Percentiles rank a stretch among this genome's conserved stretches.
Conservation (phyloP, 768 basidiomycete species). For the Trametes elegans region DNA sequence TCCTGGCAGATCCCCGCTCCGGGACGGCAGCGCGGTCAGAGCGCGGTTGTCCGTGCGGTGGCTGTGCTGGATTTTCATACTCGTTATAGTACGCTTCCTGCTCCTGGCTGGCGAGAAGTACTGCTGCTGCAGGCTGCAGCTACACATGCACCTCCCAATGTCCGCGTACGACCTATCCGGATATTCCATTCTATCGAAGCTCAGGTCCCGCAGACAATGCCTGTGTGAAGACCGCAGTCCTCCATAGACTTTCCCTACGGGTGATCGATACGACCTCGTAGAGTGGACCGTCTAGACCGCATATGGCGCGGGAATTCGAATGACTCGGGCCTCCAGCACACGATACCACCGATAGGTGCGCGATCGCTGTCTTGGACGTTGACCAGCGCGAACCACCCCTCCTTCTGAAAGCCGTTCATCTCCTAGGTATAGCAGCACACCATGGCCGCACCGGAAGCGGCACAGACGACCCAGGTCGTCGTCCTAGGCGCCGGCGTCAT, state of each 20-base stretch:
- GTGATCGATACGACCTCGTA: too few species aligned
- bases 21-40: not conserved
- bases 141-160: not conserved
- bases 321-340: not conserved
- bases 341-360: not conserved
- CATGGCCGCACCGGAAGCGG: not conserved
- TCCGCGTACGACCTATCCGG: too few species aligned
- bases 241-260: too few species aligned
- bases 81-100: not conserved
- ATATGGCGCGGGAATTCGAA: too few species aligned
- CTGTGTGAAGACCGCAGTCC: too few species aligned
- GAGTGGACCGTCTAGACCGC: too few species aligned
- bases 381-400: not conserved
- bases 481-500: constrained; percentile 45
- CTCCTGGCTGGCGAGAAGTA: too few species aligned
- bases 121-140: not conserved
- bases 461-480: constrained; percentile 25
- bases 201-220: too few species aligned
- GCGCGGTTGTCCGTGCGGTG: not conserved
- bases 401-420: not conserved
- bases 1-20: not conserved
- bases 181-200: too few species aligned
- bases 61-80: not conserved
- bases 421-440: not conserved
- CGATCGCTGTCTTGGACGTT: not conserved